These are phyloP conservation scores for Zoysia matrella DNA, from an alignment of 202 grass and related monocot species.

Conservation along the genomic window DNA sequence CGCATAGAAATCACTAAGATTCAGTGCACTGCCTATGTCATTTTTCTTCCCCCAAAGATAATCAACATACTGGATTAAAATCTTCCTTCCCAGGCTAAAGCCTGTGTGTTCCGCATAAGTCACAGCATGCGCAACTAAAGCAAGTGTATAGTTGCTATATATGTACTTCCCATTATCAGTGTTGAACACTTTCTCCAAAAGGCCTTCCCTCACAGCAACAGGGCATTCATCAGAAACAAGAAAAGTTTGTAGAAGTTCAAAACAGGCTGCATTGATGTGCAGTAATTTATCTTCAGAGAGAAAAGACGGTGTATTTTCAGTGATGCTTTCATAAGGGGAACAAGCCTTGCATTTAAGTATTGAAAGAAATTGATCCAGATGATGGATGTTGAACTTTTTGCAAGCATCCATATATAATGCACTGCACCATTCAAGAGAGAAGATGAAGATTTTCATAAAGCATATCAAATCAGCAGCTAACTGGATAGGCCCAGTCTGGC, in stretches of 20 bases:
- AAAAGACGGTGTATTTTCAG: slow-evolving; percentile 33
- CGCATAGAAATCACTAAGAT: slow-evolving; percentile 60
- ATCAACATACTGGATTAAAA: slow-evolving; percentile 67
- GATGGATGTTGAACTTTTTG: slow-evolving; percentile 59
- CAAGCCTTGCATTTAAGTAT: slow-evolving; percentile 63
- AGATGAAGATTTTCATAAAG: slow-evolving; percentile 77
- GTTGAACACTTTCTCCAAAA: slow-evolving; percentile 83
- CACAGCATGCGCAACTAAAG: slow-evolving; percentile 73
- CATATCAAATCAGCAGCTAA: slow-evolving; percentile 76
- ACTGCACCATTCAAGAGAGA: slow-evolving; percentile 74
- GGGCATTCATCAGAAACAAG: slow-evolving; percentile 68
- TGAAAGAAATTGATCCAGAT: slow-evolving; percentile 83
- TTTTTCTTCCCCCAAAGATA: slow-evolving; percentile 72
- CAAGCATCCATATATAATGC: slow-evolving; percentile 71
- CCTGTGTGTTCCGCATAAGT: slow-evolving; percentile 60
- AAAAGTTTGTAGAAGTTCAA: slow-evolving; percentile 71
- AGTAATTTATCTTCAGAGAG: slow-evolving; percentile 46
- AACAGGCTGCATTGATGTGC: slow-evolving; percentile 72
- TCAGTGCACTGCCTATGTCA: slow-evolving; percentile 50
- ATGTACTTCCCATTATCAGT: slow-evolving; percentile 74
- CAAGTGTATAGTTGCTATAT: slow-evolving; percentile 80
- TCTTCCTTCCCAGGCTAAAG: slow-evolving; percentile 60
- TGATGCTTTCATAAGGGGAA: slow-evolving; percentile 61
- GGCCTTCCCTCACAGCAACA: slow-evolving; percentile 65
- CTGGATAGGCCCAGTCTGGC: slow-evolving; percentile 66